Conservation (phyloP, 179 eudicot species). For the Carnegiea gigantea region DNA sequence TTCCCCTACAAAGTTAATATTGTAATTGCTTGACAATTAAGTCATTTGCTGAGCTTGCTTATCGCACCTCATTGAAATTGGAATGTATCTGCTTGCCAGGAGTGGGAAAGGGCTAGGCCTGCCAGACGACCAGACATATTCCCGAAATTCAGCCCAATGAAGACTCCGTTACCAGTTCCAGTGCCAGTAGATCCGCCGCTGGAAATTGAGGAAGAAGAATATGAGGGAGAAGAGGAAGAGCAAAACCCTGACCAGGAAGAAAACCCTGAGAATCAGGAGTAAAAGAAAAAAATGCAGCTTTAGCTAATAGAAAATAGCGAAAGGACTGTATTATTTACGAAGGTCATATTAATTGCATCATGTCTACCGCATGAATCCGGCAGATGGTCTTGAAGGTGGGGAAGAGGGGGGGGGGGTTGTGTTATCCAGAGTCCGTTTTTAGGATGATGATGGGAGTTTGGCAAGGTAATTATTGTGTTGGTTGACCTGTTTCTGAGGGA, state of each 20-base stretch:
- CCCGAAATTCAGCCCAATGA: conserved; percentile 95
- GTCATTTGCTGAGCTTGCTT: background rate
- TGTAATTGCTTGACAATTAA: background rate
- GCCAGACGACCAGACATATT: conserved; percentile 86
- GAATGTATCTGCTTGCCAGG: conserved; percentile 37
- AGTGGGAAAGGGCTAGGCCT: conserved; percentile 87
- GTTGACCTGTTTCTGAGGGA: background rate
- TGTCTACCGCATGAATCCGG: background rate
- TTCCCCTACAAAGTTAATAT: too few species aligned
- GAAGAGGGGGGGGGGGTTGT: background rate
- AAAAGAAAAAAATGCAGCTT: background rate
- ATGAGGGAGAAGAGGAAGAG: conserved; percentile 64
- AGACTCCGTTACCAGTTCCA: conserved; percentile 91
- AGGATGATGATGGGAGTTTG: background rate
- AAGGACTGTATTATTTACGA: background rate
- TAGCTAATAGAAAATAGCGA: background rate
- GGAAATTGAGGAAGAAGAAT: conserved; percentile 76
- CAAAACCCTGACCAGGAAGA: conserved; percentile 68
- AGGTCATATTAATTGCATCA: background rate
- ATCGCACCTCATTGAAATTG: background rate
- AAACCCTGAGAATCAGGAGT: conserved; percentile 39
- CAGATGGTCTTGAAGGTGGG: background rate
- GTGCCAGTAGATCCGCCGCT: conserved; percentile 84
- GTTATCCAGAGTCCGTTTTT: background rate
- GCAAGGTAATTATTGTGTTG: background rate